These are phyloP conservation scores for Termitomyces sp. DNA, from an alignment of 768 basidiomycete species.

Conservation along the genomic window DNA sequence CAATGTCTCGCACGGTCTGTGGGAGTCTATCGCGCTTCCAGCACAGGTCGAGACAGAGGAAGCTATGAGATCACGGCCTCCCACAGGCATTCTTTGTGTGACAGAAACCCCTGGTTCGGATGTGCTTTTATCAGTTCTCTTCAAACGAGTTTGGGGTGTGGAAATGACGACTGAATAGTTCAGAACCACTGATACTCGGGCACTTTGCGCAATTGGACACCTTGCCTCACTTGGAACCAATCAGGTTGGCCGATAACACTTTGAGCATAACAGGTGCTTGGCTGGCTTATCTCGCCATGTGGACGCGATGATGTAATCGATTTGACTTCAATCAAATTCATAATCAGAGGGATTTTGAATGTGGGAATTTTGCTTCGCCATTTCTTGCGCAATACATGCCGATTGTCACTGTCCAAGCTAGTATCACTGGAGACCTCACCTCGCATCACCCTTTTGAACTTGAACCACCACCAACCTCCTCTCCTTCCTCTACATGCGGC, in stretches of 20 bases:
- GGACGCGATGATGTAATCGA: constrained; percentile 5
- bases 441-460: constrained; percentile 9
- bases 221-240: neutral
- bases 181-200: neutral
- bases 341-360: constrained; percentile 19
- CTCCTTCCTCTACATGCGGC: constrained; percentile 10
- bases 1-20: constrained; percentile 24
- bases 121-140: constrained; percentile 40
- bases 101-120: constrained; percentile 62
- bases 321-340: constrained; percentile 22
- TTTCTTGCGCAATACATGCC: constrained; percentile 33
- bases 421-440: constrained; percentile 1
- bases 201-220: neutral
- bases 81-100: constrained; percentile 40
- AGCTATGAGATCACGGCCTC: constrained; percentile 10
- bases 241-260: constrained; percentile 6
- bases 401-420: constrained; percentile 20
- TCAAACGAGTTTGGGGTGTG: constrained; percentile 55
- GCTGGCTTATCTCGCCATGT: constrained; percentile 13
- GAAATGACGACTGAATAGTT: neutral
- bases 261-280: constrained; percentile 4
- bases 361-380: constrained; percentile 16
- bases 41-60: constrained; percentile 48
- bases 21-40: constrained; percentile 50
- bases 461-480: constrained; percentile 10